Base-by-base conservation (phyloP, 179 eudicot species). In the Spinacia oleracea region DNA sequence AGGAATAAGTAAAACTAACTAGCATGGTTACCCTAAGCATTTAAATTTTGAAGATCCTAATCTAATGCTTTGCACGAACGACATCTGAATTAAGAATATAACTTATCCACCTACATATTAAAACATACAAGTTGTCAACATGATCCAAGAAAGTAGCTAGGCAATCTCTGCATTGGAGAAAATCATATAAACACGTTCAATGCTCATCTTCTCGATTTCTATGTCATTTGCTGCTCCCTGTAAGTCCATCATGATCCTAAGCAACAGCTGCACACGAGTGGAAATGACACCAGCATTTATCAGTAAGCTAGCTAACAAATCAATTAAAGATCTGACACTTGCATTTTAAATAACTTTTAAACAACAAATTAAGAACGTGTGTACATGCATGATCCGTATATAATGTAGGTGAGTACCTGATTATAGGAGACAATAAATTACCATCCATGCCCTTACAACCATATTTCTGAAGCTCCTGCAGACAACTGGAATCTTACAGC, bases 161-260 rank as follows among this genome's bases (percentile, higher is more conserved):
- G n/a, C n/a, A n/a, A n/a, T n/a, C n/a, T n/a, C n/a, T n/a, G n/a
- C n/a, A n/a, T n/a, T n/a, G n/a, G n/a, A n/a, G n/a, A n/a, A n/a
- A 3, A 60, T 25, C 0, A 35, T 64, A 34, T 64, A 31, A 15
- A 4, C 42, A 32, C 43, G 34, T 34, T 11, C 0, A 12, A 64
- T 6, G 15, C 31, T 29, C 31, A 32, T 16, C n/a, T n/a, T n/a
- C n/a, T n/a, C n/a, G n/a, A n/a, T n/a, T n/a, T n/a, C n/a, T n/a
- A n/a, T 64, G 43, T 64, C 43, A 29, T 64, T 16, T 32, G 42
- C 69, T 64, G 69, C 42, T 14, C 69, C 69, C 43, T 66, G 71
- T 35, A 66, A 16, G 23, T 2, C 23, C 27, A 9, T 40, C 46
- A 70, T 0, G 55, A 70, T 70, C 73, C 55, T 70, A 43, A 42